Conservation (phyloP, 148 eudicot genomes). For the Chenopodium berlandieri region DNA sequence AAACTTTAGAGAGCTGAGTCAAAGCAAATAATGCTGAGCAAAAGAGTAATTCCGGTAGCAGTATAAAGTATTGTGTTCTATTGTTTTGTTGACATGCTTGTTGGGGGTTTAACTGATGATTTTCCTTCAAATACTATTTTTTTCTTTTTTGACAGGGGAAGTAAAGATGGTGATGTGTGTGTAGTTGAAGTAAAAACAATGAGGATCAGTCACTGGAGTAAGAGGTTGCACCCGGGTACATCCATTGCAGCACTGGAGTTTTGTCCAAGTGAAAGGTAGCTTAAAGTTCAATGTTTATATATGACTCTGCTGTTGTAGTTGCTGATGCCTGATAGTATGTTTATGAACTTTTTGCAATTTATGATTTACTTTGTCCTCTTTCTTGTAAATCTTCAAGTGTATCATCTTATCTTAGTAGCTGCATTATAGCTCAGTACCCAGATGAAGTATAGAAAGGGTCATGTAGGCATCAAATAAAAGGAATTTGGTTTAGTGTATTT, state of each 20-base stretch:
- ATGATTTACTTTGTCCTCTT: background rate
- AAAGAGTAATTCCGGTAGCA: background rate
- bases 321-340: background rate
- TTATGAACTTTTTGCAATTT: background rate
- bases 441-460: background rate
- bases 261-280: conserved; percentile 94
- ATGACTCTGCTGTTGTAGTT: conserved; percentile 4
- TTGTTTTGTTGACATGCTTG: background rate
- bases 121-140: background rate
- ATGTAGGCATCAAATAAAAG: background rate
- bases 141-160: conserved; percentile 53
- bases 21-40: background rate
- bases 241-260: conserved; percentile 65
- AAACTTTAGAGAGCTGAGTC: background rate
- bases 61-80: background rate
- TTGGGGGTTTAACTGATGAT: background rate
- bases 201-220: conserved; percentile 82
- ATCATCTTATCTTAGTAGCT: background rate
- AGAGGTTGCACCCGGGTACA: conserved; percentile 87
- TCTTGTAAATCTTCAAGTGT: background rate
- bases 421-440: background rate
- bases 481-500: background rate
- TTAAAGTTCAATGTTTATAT: background rate
- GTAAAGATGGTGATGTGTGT: conserved; percentile 93
- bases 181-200: conserved; percentile 82